These are phyloP conservation scores for Pilobolus umbonatus DNA, from an alignment of 192 early-diverging fungal genomes.

Conservation along the genomic window DNA sequence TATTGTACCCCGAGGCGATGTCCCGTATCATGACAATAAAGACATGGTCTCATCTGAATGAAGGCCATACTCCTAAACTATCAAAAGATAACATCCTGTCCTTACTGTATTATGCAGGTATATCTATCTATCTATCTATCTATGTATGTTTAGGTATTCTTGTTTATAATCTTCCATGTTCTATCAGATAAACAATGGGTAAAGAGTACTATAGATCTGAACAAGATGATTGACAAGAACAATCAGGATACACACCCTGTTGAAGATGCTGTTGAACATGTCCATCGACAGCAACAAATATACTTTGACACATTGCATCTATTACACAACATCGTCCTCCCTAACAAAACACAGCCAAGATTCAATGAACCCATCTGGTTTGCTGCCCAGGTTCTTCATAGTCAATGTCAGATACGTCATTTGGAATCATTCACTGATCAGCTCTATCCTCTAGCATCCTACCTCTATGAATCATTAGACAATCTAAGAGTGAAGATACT, in stretches of 20 bases:
- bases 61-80: neutral
- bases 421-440: neutral
- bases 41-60: neutral
- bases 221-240: too few relatives aligned
- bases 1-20: neutral
- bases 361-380: conserved; percentile 14
- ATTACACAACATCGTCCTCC: neutral
- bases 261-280: conserved; percentile 1
- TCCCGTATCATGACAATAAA: conserved; percentile 3
- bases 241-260: neutral
- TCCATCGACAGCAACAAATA: conserved; percentile 12
- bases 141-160: neutral
- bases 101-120: conserved; percentile 9
- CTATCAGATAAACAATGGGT: conserved; percentile 7
- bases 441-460: neutral
- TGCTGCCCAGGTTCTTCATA: conserved; percentile 5
- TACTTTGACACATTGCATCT: conserved; percentile 12
- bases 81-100: conserved; percentile 2
- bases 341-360: conserved; percentile 2
- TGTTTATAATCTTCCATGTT: too few relatives aligned
- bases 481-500: neutral
- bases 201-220: neutral
- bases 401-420: conserved; percentile 5
- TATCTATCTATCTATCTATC: neutral
- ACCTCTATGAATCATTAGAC: conserved; percentile 1